phyloP scores from a whole-genome alignment of 768 basidiomycete species.

The Podaxis carcinomalis region DNA sequence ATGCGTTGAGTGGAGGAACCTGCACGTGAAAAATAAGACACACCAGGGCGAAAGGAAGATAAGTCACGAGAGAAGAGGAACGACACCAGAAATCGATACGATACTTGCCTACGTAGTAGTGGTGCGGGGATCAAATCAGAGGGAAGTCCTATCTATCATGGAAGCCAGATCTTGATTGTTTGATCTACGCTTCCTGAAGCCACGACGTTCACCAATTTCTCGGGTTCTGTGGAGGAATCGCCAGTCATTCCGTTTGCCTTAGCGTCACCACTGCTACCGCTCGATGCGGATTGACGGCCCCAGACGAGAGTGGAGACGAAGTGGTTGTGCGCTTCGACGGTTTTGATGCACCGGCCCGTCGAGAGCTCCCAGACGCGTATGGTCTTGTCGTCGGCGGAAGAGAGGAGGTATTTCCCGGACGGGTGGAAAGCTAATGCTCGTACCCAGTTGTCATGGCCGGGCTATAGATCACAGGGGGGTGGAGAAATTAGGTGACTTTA shows the following conservation, averaged over 20 bases:
- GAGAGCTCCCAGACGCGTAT: slow-evolving; percentile 87
- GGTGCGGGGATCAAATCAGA: slow-evolving; percentile 1
- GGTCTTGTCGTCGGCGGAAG: slow-evolving; percentile 89
- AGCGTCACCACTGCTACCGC: slow-evolving; percentile 31
- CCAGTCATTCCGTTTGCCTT: slow-evolving; percentile 32
- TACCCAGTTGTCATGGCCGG: slow-evolving; percentile 89
- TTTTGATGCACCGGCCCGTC: slow-evolving; percentile 82
- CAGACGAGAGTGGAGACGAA: slow-evolving; percentile 81
- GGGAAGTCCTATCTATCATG: slow-evolving; percentile 26
- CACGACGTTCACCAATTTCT: slow-evolving; percentile 66
- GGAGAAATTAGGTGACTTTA: not conserved
- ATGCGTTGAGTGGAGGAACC: not conserved
- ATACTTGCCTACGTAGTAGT: not conserved
- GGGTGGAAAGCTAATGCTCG: slow-evolving; percentile 88
- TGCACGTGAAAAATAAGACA: not conserved
- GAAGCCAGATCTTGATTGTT: slow-evolving; percentile 63
- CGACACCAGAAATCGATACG: not conserved
- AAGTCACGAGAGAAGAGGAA: not conserved
- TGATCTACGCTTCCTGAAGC: slow-evolving; percentile 69
- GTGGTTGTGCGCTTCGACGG: slow-evolving; percentile 82
- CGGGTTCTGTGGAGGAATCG: slow-evolving; percentile 32
- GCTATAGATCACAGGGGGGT: slow-evolving; percentile 27
- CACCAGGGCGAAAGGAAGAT: not conserved
- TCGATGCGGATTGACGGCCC: slow-evolving; percentile 51
- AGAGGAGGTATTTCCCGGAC: slow-evolving; percentile 84